Conservation (phyloP, 2,329 filamentous ascomycete species). For the Epichloe hybrida region DNA sequence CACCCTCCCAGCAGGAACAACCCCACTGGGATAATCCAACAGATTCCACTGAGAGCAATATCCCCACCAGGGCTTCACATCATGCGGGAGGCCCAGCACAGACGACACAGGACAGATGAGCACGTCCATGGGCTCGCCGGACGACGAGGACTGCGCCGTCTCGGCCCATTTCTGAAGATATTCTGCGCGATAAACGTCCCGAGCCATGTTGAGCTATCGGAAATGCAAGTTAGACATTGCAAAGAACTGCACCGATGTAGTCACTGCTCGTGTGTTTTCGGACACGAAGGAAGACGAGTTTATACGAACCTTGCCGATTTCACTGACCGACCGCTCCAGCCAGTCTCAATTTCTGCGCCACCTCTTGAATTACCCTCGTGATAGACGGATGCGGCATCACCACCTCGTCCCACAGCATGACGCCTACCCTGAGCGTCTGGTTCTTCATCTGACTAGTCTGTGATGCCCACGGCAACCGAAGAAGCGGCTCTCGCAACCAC, state of each 20-base stretch:
- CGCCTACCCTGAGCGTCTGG: constrained; percentile 17
- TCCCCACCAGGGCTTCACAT: constrained; percentile 38
- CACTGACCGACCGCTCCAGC: constrained; percentile 29
- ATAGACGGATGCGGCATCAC: constrained; percentile 48
- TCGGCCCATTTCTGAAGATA: constrained; percentile 26
- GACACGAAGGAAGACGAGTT: too few relatives aligned
- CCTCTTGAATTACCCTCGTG: constrained; percentile 38
- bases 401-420: constrained; percentile 37
- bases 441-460: neutral
- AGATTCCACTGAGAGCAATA: constrained; percentile 58
- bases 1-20: constrained; percentile 8
- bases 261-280: too few relatives aligned
- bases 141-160: constrained; percentile 15
- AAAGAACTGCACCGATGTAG: too few relatives aligned
- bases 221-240: neutral
- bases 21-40: constrained; percentile 44
- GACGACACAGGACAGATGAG: constrained; percentile 48
- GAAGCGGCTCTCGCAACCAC: constrained; percentile 20
- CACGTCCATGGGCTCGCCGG: constrained; percentile 35
- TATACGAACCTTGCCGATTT: constrained; percentile 25
- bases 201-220: constrained; percentile 18
- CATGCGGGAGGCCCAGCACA: constrained; percentile 32
- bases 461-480: constrained; percentile 13
- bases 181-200: constrained; percentile 25
- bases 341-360: constrained; percentile 33